These are phyloP conservation scores for Diaporthe citrichinensis DNA, from an alignment of 2,329 filamentous ascomycete genomes.

Conservation along the genomic window DNA sequence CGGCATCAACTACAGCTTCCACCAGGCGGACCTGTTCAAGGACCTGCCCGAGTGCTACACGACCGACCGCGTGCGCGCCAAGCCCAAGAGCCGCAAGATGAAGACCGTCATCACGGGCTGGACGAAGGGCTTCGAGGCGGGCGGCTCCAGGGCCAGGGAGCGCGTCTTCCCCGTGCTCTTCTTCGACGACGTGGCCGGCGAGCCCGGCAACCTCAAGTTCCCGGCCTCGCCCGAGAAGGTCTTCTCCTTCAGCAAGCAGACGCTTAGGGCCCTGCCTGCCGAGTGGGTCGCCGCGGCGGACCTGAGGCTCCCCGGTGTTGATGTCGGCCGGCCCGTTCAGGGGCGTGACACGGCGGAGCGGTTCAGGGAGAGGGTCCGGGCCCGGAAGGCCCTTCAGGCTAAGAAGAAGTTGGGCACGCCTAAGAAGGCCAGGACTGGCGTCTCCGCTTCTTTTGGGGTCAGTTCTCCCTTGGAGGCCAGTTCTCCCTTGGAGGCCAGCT, in stretches of 20 bases:
- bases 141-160: neutral
- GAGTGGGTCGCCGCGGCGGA: conserved; percentile 35
- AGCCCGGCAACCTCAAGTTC: conserved; percentile 18
- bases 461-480: neutral
- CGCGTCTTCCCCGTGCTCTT: conserved; percentile 29
- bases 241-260: conserved; percentile 20
- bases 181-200: conserved; percentile 27
- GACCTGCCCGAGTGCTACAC: conserved; percentile 26
- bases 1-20: conserved; percentile 23
- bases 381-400: neutral
- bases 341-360: conserved; percentile 1
- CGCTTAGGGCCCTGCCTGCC: neutral
- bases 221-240: neutral
- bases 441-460: neutral
- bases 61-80: neutral
- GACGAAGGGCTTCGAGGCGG: conserved; percentile 1
- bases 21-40: neutral
- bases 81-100: neutral
- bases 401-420: neutral
- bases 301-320: neutral
- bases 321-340: neutral
- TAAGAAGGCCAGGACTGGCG: neutral
- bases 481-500: neutral
- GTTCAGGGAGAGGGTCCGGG: conserved; percentile 21
- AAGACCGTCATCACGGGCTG: conserved; percentile 18